Base-by-base conservation (phyloP, 2,329 filamentous ascomycete genomes). In the Peltaster fructicola region DNA sequence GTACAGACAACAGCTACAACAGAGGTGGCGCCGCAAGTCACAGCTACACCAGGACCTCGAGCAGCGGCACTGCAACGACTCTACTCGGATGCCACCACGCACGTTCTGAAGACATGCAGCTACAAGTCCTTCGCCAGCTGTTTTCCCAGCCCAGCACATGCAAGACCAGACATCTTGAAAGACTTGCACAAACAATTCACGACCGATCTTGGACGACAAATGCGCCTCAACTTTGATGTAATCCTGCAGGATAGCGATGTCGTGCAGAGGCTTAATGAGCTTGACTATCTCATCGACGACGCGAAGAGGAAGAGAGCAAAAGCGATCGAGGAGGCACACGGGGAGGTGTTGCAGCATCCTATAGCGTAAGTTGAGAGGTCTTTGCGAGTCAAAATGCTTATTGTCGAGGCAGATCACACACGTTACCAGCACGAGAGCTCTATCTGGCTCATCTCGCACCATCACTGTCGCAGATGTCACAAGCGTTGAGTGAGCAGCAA, bases 71-170 rank as follows among this genome's bases (percentile, higher is more conserved):
- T 74, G 6, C 59, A 66, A 38, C 65, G 67, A 35, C 57, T 73
- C 34, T 73, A 69, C 51, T 52, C 55, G 26, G 57, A 67, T 31
- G 68, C 69, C 9, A 56, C 72, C 12, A 54, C 58, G 7, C 63
- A 67, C 32, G 66, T 68, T 1, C 45, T 73, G n/a, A 61, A 63
- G 33, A 65, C 66, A 25, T 69, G 66, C 45, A 66, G 59, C 7
- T 64, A 69, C 42, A 51, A 54, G 23, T 72, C 71, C 37, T 74
- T 73, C 43, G 57, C 65, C 0, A 52, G 64, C 13, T 74, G 69
- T 38, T 73, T 73, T 35, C 68, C 69, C 0, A 74, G 69, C 0
- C 61, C 67, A 2, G 63, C 68, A 10, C 52, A 56, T 37, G 54
- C 69, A 37, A 64, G 64, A 7, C 61, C 65, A 2, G 60, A 59